phyloP scores from a whole-genome alignment of 2,329 filamentous ascomycete species.

The Blumeriella jaapii region DNA sequence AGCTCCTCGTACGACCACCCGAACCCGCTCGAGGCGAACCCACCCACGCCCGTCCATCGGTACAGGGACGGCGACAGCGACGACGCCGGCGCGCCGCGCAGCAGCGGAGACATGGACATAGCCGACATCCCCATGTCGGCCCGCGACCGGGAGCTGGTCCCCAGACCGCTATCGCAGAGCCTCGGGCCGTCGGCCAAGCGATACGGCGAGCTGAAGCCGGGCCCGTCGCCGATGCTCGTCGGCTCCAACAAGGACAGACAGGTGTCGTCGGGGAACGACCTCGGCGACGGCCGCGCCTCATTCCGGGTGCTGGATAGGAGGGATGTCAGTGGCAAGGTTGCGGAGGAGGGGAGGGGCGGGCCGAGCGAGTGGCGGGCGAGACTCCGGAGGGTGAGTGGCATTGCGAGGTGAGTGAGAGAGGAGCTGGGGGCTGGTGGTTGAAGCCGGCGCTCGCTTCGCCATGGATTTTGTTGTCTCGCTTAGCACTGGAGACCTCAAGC shows the following conservation, averaged over 20 bases:
- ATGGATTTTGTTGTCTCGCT: too few species aligned
- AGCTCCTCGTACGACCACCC: slow-evolving; percentile 28
- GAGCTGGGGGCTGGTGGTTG: too few species aligned
- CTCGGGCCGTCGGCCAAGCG: slow-evolving; percentile 33
- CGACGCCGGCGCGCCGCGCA: too few species aligned
- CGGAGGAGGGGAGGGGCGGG: slow-evolving; percentile 48
- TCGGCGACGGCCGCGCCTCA: slow-evolving; percentile 25
- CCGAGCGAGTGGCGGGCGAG: slow-evolving; percentile 23
- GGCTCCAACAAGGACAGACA: slow-evolving; percentile 33
- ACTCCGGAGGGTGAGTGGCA: slow-evolving; percentile 31
- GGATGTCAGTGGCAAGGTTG: slow-evolving; percentile 62
- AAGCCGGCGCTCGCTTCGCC: too few species aligned
- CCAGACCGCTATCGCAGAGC: slow-evolving; percentile 2
- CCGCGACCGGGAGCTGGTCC: background rate
- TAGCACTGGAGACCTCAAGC: too few species aligned
- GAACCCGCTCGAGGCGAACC: slow-evolving; percentile 44
- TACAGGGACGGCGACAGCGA: too few species aligned
- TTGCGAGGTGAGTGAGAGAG: too few species aligned
- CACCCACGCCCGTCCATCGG: slow-evolving; percentile 29
- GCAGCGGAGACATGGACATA: too few species aligned
- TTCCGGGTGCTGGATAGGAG: slow-evolving; percentile 29
- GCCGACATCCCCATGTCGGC: slow-evolving; percentile 19
- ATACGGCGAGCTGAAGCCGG: slow-evolving; percentile 46
- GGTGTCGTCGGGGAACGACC: slow-evolving; percentile 49
- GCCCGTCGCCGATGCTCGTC: slow-evolving; percentile 42